Evolutionary conservation across 2,329 filamentous ascomycete species (phyloP).

Genomic region (Exophiala viscosa): DNA sequence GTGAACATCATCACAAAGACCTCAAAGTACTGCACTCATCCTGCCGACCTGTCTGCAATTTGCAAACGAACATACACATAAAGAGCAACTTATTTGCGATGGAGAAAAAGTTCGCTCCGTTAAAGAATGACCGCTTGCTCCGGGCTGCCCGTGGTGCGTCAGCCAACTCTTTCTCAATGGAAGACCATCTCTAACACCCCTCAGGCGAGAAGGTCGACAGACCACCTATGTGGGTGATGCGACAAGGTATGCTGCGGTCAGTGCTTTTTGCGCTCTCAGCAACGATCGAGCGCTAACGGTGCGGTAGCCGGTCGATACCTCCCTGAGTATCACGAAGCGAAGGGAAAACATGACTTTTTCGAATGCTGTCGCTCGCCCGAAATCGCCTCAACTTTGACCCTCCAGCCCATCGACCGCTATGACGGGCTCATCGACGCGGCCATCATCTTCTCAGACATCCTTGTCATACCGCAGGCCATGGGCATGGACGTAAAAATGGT

Average conservation of each 20-base stretch:
- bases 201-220: constrained; percentile 80
- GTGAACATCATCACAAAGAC: too few species aligned
- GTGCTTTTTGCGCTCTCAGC: constrained; percentile 15
- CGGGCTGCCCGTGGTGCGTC: constrained; percentile 77
- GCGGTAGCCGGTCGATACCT: constrained; percentile 84
- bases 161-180: not conserved
- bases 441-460: constrained; percentile 98
- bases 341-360: constrained; percentile 90
- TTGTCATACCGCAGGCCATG: constrained; percentile 96
- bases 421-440: constrained; percentile 88
- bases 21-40: too few species aligned
- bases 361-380: constrained; percentile 93
- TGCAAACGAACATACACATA: not conserved
- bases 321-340: constrained; percentile 94
- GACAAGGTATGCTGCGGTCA: constrained; percentile 67
- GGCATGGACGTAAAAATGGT: constrained; percentile 99
- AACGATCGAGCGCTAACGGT: constrained; percentile 2
- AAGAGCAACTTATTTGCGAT: constrained; percentile 41
- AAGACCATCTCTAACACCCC: constrained; percentile 2
- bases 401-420: constrained; percentile 92
- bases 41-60: too few species aligned
- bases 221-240: constrained; percentile 98
- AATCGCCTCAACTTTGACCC: constrained; percentile 85
- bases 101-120: constrained; percentile 69
- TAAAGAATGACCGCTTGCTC: constrained; percentile 90